Base-by-base conservation (phyloP, 495 filamentous ascomycete genomes). In the Talaromyces wortmannii region DNA sequence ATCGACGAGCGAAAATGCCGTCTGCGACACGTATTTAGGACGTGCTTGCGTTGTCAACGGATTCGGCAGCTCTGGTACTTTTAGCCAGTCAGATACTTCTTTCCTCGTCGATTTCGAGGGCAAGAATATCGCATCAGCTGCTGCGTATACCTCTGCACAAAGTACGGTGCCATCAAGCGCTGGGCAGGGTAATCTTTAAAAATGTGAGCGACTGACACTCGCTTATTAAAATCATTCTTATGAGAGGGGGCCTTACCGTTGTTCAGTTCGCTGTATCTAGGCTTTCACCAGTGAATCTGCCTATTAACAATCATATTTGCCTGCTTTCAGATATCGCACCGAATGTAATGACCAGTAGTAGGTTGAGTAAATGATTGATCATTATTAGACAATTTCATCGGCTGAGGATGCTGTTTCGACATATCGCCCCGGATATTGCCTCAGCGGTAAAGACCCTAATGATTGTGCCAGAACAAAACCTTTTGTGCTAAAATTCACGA, bases 101-200 rank as follows among this genome's bases (percentile, higher is more conserved):
- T 75, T 80, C 63, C 61, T 82, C 53, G 46, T 59, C n/a, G 68
- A 78, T 33, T 80, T 82, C 56, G 46, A 58, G n/a, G 76, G 78
- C 36, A 74, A 78, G 71, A 78, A 74, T 53, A 67, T 79, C 55
- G 71, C 73, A 13, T 52, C 66, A 45, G 78, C 78, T 32, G 48
- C 61, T 12, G 32, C 72, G 7, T 73, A 68, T 13, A 57, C 60
- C 4, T 50, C 58, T 16, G 73, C 72, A 40, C 59, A 63, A 29
- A 57, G 67, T 0, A 72, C 52, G 45, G 75, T 78, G 44, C 50
- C 47, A 8, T 23, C 58, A 6, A 63, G 63, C 43, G 68, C 68
- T 53, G 67, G 70, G 0, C 68, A 73, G 52, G 68, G 68, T 46
- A 67, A 71, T 5, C 52, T 70, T 56, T 71, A 60, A 62, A 29